A percentile compares a stretch with the other conserved stretches of the same genome.
phyloP scores from a whole-genome alignment of 2,329 filamentous ascomycete species.

The Gaeumannomyces tritici region DNA sequence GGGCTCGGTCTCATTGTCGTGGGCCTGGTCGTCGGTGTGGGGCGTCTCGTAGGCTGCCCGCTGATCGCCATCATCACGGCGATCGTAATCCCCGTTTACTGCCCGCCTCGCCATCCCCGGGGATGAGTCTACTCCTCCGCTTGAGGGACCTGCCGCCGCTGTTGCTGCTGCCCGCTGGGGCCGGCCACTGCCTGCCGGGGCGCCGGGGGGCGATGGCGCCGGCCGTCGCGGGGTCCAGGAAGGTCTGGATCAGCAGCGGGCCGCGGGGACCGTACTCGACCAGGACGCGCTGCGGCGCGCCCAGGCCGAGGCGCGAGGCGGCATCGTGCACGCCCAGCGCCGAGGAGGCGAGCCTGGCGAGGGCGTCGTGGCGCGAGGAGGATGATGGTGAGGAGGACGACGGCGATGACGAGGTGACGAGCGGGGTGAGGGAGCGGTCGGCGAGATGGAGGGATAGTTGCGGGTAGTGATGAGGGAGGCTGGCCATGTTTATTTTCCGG shows the following conservation, averaged over 20 bases:
- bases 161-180: not conserved
- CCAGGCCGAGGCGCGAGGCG: slow-evolving; percentile 41
- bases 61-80: not conserved
- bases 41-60: too few species aligned
- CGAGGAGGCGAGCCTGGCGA: slow-evolving; percentile 40
- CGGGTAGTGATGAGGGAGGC: slow-evolving; percentile 38
- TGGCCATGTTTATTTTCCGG: slow-evolving; percentile 21
- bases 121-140: not conserved
- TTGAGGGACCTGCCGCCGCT: not conserved
- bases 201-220: slow-evolving; percentile 1
- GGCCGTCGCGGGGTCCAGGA: slow-evolving; percentile 26
- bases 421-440: slow-evolving; percentile 45
- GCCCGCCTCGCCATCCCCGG: not conserved
- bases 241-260: slow-evolving; percentile 25
- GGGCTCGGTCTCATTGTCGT: not conserved
- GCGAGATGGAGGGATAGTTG: slow-evolving; percentile 45
- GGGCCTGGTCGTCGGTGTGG: not conserved
- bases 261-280: slow-evolving; percentile 40
- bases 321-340: slow-evolving; percentile 44
- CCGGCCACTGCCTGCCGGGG: not conserved
- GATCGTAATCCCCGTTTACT: not conserved
- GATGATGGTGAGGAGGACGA: slow-evolving; percentile 1
- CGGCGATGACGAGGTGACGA: slow-evolving; percentile 40
- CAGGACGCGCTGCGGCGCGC: slow-evolving; percentile 44
- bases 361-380: slow-evolving; percentile 22